A percentile compares a stretch with the other conserved stretches of the same genome.
Conservation (phyloP, 768 basidiomycete genomes). For the Boletus rex-veris region DNA sequence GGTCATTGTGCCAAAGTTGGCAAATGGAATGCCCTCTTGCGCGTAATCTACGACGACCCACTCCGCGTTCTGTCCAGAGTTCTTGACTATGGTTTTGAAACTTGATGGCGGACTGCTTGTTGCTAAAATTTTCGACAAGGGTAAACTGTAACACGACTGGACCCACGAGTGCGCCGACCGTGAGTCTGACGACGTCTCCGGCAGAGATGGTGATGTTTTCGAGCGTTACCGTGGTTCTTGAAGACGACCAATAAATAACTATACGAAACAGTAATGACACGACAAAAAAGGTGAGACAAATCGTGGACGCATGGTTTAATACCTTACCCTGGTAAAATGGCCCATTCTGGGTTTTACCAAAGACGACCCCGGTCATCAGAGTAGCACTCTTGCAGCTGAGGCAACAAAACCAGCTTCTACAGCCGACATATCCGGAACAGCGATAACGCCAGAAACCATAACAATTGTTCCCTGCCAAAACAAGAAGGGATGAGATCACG, state of each 20-base stretch:
- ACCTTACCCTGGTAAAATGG: neutral
- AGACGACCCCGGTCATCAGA: slow-evolving; percentile 2
- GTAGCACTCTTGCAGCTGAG: neutral
- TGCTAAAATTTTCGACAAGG: slow-evolving; percentile 3
- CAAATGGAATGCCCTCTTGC: neutral
- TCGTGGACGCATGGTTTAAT: too few species aligned
- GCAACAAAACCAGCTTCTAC: neutral
- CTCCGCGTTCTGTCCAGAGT: slow-evolving; percentile 8
- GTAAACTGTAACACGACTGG: too few species aligned
- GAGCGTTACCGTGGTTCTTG: too few species aligned
- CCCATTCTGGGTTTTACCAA: neutral
- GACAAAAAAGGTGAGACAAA: neutral
- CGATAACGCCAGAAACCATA: neutral
- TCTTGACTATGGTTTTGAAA: too few species aligned
- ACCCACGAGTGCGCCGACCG: too few species aligned
- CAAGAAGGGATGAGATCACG: neutral
- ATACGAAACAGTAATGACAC: neutral
- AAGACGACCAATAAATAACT: neutral
- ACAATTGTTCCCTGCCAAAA: slow-evolving; percentile 4
- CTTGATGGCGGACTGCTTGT: too few species aligned
- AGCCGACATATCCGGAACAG: neutral
- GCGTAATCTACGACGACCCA: slow-evolving; percentile 8
- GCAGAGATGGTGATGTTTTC: slow-evolving; percentile 1
- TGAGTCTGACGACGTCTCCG: slow-evolving; percentile 8
- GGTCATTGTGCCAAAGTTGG: slow-evolving; percentile 5